Evolutionary conservation across 805 yeast genomes (phyloP), one percentile per base, ranked within the genome.

Genomic region (Candida manassasensis): DNA sequence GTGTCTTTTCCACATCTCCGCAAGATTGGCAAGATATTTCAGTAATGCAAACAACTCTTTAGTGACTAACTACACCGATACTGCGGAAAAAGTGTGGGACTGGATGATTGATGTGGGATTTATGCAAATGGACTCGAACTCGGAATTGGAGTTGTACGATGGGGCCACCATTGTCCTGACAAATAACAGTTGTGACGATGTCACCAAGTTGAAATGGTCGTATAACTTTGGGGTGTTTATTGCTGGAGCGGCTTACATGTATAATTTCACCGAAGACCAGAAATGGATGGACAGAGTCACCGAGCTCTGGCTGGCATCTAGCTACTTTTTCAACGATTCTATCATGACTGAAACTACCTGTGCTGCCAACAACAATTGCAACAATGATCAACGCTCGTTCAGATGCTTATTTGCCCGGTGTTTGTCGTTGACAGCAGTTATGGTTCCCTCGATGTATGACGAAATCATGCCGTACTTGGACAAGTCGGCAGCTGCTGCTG

Each of bases 21-120:
- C 96, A 1, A 71, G 97, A 43, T 70, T 89, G 46, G 93, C 93
- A 2, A 70, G 96, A 47, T 89, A 78, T 59, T 83, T 94, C 1
- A 74, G 74, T 24, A 87, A 89, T 60, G 72, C 69, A 21, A 66
- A 87, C 0, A 30, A n/a, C 15, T 12, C 25, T 12, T 19, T 21
- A 6, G 33, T 12, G 6, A 34, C 41, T 24, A 34, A 25, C n/a
- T 89, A 86, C 49, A 73, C 73, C 11, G 84, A 79, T 6, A 81
- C 86, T 78, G 82, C 85, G 28, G 85, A 80, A 40, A 67, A 61
- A 42, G 76, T 82, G 10, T 89, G 85, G 75, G 77, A 85, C 44
- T 89, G 97, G 97, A 66, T 86, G 73, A 58, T 54, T 14, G 77
- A 63, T 10, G 61, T 59, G 14, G 59, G 55, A 19, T 53, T 62